Evolutionary conservation across 768 basidiomycete species (phyloP), one percentile per base, ranked within the genome.

Genomic region (Lepiota brunneoincarnata): DNA sequence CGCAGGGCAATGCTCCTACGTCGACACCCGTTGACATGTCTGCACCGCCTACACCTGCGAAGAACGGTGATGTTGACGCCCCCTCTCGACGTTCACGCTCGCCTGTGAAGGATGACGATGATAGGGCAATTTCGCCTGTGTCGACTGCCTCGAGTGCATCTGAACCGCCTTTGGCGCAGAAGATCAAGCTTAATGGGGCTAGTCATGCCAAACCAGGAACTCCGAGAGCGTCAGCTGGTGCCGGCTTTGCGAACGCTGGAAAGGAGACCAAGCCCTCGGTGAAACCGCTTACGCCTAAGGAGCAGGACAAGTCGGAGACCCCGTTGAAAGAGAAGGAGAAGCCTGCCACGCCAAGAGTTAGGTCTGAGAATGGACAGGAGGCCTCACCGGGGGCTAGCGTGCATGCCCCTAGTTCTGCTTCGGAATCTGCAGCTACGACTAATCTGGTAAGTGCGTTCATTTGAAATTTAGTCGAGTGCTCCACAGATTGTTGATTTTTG

Each of bases 61-160:
- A 81, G 61, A 72, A 71, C 52, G 70, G 71, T 5, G 69, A 69
- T 51, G 38, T 65, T 50, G 69, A 74, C 24, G 62, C 58, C 17
- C 59, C 68, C 2, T 69, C 73, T 11, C 65, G 71, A 45, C 65
- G 66, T 53, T 66, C 75, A 28, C 41, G 39, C 45, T 51, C 49
- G 47, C 35, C 40, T 6, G 24, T 39, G 47, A 39, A 23, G 10
- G 71, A 73, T 23, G 78, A 81, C 48, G 78, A 82, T 54, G 84
- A 87, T 47, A 68, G 83, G n/a, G 77, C 81, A 0, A 72, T 81
- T 4, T 89, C 89, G 7, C 89, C 89, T 5, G 83, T 84, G 15
- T 89, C 88, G 7, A 80, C 82, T 0, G 79, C 79, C 14, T 91
- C 90, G 26, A 91, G 87, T 62, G 81, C 79, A 1, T 86, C 84